These are phyloP conservation scores for Daedalea quercina DNA, from an alignment of 768 basidiomycete genomes.

Conservation along the genomic window DNA sequence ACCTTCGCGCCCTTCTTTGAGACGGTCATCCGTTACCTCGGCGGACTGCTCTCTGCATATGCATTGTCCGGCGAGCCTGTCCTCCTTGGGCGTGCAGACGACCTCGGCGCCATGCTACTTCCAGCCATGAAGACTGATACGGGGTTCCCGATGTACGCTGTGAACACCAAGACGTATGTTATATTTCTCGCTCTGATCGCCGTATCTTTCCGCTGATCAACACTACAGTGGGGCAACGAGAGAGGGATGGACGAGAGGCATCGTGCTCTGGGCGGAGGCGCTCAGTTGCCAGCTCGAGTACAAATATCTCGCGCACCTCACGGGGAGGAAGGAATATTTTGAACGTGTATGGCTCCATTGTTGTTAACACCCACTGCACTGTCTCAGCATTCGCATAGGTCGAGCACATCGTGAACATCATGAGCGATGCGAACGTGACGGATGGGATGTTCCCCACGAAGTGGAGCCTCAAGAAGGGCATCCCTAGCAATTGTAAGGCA, in stretches of 20 bases:
- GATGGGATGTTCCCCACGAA: conserved; percentile 17
- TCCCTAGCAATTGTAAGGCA: conserved; percentile 15
- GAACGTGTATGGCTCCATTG: conserved; percentile 36
- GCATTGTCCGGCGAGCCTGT: conserved; percentile 61
- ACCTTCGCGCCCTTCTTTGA: conserved; percentile 60
- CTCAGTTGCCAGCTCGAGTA: conserved; percentile 84
- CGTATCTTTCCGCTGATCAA: too few species aligned
- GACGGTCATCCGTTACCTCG: conserved; percentile 84
- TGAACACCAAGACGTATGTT: conserved; percentile 57
- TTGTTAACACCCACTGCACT: too few species aligned
- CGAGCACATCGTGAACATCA: conserved; percentile 40
- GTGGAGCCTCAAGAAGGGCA: conserved; percentile 12
- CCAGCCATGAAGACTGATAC: conserved; percentile 64
- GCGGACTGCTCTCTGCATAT: conserved; percentile 80
- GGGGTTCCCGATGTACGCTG: conserved; percentile 65
- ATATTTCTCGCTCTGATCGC: background rate
- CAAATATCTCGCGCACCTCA: conserved; percentile 77
- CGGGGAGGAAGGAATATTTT: conserved; percentile 59
- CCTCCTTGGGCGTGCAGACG: conserved; percentile 65
- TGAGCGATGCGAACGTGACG: conserved; percentile 23
- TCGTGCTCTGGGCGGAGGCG: conserved; percentile 59
- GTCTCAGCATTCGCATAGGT: conserved; percentile 28
- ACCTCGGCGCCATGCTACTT: conserved; percentile 67
- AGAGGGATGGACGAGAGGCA: conserved; percentile 29
- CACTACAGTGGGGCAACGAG: conserved; percentile 31